A percentile compares a stretch with the other conserved stretches of the same genome.
Conservation (phyloP, 345 rosid genomes). For the Citrus unshiu region DNA sequence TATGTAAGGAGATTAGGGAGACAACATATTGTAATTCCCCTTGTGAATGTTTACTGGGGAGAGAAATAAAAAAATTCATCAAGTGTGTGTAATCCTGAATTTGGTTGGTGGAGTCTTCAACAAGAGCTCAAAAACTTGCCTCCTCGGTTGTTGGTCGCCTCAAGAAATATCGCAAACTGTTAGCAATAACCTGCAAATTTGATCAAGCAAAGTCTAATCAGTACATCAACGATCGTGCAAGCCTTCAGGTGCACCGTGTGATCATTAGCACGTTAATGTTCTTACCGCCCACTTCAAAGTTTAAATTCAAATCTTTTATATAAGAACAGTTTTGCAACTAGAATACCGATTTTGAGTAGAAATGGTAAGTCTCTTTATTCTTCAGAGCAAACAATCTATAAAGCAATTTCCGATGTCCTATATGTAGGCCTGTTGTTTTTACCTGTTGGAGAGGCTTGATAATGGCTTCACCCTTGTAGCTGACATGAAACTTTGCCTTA, state of each 20-base stretch:
- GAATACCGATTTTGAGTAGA: neutral
- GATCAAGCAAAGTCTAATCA: neutral
- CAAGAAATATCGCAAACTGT: conserved; percentile 73
- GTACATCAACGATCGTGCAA: neutral
- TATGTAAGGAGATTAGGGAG: neutral
- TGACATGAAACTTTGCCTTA: conserved; percentile 93
- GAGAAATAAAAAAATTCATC: neutral
- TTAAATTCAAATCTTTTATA: neutral
- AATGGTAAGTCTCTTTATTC: neutral
- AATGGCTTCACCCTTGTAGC: conserved; percentile 75
- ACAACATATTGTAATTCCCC: neutral
- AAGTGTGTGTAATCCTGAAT: conserved; percentile 8
- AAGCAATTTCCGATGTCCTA: neutral
- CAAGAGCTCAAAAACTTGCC: conserved; percentile 54
- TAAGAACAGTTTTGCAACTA: neutral
- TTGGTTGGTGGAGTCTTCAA: neutral
- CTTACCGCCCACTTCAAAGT: neutral
- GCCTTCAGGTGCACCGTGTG: neutral
- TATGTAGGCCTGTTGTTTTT: neutral
- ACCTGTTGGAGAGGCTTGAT: conserved; percentile 97
- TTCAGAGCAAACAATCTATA: neutral
- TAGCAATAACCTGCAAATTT: conserved; percentile 58
- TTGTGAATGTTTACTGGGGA: neutral
- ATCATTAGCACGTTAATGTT: neutral
- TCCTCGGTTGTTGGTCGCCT: conserved; percentile 82